phyloP scores from a whole-genome alignment of 1,284 basidiomycete species.

The Lignosus rhinocerotis region DNA sequence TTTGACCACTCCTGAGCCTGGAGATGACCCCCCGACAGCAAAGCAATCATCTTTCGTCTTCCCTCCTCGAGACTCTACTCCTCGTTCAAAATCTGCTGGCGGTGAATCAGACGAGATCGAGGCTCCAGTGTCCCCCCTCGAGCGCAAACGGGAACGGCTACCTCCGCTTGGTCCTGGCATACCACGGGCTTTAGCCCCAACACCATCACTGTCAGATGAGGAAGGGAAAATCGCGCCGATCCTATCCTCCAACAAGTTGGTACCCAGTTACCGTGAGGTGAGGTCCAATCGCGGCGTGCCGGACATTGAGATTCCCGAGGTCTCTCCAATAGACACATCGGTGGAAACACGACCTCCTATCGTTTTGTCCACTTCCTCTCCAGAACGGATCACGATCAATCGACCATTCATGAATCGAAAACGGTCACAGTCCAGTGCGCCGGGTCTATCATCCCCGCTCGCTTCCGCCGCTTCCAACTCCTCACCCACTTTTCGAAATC shows the following conservation, averaged over 20 bases:
- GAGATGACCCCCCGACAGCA: slow-evolving; percentile 44
- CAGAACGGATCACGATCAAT: slow-evolving; percentile 23
- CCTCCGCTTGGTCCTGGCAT: slow-evolving; percentile 34
- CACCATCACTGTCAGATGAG: neutral
- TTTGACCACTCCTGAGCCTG: slow-evolving; percentile 18
- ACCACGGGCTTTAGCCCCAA: slow-evolving; percentile 21
- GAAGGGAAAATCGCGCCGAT: neutral
- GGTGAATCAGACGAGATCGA: slow-evolving; percentile 30
- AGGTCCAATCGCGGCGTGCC: slow-evolving; percentile 41
- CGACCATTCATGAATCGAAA: slow-evolving; percentile 36
- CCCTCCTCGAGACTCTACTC: slow-evolving; percentile 42
- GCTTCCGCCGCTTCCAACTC: slow-evolving; percentile 7
- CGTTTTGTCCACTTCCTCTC: slow-evolving; percentile 28
- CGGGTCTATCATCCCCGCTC: slow-evolving; percentile 30
- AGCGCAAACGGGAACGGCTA: slow-evolving; percentile 24
- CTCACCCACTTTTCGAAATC: slow-evolving; percentile 28
- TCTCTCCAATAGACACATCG: slow-evolving; percentile 10
- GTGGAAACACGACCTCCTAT: slow-evolving; percentile 26
- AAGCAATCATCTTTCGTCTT: slow-evolving; percentile 58
- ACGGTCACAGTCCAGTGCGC: slow-evolving; percentile 45
- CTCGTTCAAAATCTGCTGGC: slow-evolving; percentile 32
- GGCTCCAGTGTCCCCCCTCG: slow-evolving; percentile 16
- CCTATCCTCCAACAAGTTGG: slow-evolving; percentile 11
- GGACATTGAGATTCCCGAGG: slow-evolving; percentile 42
- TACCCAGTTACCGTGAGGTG: slow-evolving; percentile 38